Conservation (phyloP, 83 land plant species). For the Thuja plicata region DNA sequence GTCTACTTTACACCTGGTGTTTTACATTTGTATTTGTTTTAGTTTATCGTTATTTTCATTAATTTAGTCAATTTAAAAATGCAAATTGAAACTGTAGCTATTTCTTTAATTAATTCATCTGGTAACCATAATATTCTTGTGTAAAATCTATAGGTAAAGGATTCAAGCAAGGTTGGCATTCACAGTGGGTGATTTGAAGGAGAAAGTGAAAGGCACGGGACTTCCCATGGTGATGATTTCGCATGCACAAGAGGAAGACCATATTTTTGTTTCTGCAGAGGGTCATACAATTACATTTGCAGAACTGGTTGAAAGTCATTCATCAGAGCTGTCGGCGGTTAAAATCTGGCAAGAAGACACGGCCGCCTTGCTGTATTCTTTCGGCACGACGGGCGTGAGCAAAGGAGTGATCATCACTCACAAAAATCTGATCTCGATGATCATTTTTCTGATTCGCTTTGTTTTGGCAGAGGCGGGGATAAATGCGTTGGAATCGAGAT, state of each 20-base stretch:
- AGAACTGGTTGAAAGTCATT: not conserved
- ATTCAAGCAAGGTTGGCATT: conserved; percentile 14
- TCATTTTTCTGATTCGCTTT: not conserved
- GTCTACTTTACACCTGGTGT: too few species aligned
- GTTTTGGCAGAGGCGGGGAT: not conserved
- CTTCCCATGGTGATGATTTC: not conserved
- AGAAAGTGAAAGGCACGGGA: conserved; percentile 5
- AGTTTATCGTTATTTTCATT: too few species aligned
- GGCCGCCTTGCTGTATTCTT: conserved; percentile 60
- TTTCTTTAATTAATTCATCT: too few species aligned
- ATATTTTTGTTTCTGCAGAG: too few species aligned
- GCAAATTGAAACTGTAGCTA: too few species aligned
- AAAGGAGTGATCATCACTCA: conserved; percentile 52
- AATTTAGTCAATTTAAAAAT: too few species aligned
- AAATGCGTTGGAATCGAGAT: not conserved
- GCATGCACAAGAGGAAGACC: not conserved
- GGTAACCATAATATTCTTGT: too few species aligned
- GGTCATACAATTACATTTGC: too few species aligned
- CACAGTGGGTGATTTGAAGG: conserved; percentile 2
- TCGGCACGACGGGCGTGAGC: conserved; percentile 54
- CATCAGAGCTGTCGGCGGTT: not conserved
- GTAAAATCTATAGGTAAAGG: not conserved
- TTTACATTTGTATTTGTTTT: too few species aligned
- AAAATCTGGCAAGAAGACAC: conserved; percentile 32
- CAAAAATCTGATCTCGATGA: conserved; percentile 39